Evolutionary conservation across 192 early-diverging fungal genomes (phyloP), one percentile per base, ranked within the genome.

Genomic region (Linnemannia zychae): DNA sequence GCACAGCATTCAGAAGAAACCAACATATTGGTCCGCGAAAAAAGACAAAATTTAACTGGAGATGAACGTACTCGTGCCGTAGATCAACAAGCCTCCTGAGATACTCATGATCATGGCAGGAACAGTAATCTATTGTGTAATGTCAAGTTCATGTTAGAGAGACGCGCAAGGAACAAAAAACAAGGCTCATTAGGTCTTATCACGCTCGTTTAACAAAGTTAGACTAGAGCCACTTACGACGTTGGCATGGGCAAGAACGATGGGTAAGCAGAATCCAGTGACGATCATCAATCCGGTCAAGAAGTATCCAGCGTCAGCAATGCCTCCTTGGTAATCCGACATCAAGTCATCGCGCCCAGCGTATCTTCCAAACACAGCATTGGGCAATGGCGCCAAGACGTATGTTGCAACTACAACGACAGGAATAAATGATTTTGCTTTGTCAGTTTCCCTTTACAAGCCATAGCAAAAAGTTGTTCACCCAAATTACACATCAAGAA

Each of bases 51-150:
- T n/a, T n/a, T n/a, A n/a, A n/a, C n/a, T 69, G 2, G 11, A 17
- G 5, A 53, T 48, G 49, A 47, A 81, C 87, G 75, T 93, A 88
- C 98, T 98, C 33, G 97, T 98, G 34, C 92, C 93, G 78, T 99
- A 99, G 34, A 99, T 96, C 87, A 99, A 78, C 31, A 96, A 72
- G n/a, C 98, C 98, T 46, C 98, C 98, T 9, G 88, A 75, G 53
- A 97, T 90, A 87, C 97, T 98, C 92, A 99, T 94, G 24, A 93
- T 68, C 97, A 98, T 98, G 0, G 98, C 97, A 16, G 92, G 86
- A 15, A 88, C 72, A 12, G 95, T 94, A 65, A 99, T 98, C 90
- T 95, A 87, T 12, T 3, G 69, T 38, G 28, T 46, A 46, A 77
- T 15, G 60, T 38, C n/a, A 37, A 17, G 24, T 0, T n/a, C 17